A percentile compares a stretch with the other conserved stretches of the same genome.
Conservation (phyloP, 2,329 filamentous ascomycete genomes). For the Aureobasidium sp. region DNA sequence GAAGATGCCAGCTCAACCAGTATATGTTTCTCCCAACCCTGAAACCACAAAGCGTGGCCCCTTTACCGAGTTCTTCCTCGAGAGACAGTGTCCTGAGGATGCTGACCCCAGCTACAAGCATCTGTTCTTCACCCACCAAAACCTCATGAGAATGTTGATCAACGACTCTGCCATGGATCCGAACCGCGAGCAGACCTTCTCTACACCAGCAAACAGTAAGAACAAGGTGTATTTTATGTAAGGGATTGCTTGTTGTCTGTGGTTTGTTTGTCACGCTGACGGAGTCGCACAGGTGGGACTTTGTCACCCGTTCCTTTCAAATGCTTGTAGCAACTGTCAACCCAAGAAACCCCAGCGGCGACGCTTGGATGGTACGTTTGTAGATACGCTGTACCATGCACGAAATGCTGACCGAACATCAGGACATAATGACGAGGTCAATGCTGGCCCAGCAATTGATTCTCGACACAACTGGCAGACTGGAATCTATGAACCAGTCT, state of each 20-base stretch:
- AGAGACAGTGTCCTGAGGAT: constrained; percentile 14
- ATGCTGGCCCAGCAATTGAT: constrained; percentile 7
- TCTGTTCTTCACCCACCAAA: constrained; percentile 15
- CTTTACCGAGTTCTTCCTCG: constrained; percentile 20
- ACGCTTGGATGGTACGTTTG: not conserved
- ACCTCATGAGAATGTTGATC: constrained; percentile 22
- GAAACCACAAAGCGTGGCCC: constrained; percentile 21
- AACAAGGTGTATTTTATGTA: constrained; percentile 26
- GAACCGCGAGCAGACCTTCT: constrained; percentile 28
- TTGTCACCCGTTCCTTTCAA: constrained; percentile 19
- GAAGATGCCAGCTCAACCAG: not conserved
- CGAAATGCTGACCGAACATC: not conserved
- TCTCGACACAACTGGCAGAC: constrained; percentile 1
- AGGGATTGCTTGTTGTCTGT: not conserved
- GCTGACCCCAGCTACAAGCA: constrained; percentile 18
- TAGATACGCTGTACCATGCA: not conserved
- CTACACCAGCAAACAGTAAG: constrained; percentile 26
- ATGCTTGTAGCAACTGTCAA: not conserved
- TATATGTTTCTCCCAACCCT: constrained; percentile 15
- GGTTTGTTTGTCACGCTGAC: not conserved
- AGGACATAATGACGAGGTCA: not conserved
- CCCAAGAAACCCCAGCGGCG: not conserved
- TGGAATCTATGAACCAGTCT: constrained; percentile 1
- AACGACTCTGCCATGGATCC: constrained; percentile 25
- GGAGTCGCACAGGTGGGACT: constrained; percentile 25